Evolutionary conservation across 2,329 filamentous ascomycete genomes (phyloP), one percentile per base, ranked within the genome.

Genomic region (Xylariaceae sp.): DNA sequence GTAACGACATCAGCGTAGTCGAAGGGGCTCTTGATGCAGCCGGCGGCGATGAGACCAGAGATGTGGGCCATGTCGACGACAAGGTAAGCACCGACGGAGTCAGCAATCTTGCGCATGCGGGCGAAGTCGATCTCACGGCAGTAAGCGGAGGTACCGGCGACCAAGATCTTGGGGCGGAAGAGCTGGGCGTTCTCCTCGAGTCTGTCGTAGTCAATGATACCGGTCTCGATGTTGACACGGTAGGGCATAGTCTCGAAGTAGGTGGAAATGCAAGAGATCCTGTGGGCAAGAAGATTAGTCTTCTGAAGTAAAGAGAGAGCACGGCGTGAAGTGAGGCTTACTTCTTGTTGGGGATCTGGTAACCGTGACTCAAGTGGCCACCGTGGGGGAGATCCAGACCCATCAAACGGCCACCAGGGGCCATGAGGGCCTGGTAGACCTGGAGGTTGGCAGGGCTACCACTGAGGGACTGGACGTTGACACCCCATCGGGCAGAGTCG

Each of bases 181-280:
- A 99, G 84, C 66, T 88, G 80, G 60, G 92, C 93, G 71, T 94
- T 88, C 80, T 95, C 89, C 78, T 94, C 88, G 64, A 99, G 87
- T 71, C 84, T 86, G 71, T 96, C 91, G 77, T 99, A 99, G 79
- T 99, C 94, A 72, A 99, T 99, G 76, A 97, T 87, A 68, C 94
- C 94, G 37, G 94, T 97, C 71, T 89, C 85, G 69, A 90, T 83
- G 76, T 94, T 82, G 64, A 97, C 88, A 63, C 92, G 88, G 83
- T 99, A 99, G 58, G 94, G 94, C 78, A 99, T 88, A 61, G 94
- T 99, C 83, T 99, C 93, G 74, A 97, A 99, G 85, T 99, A 99
- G 72, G 93, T 97, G 45, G 93, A 97, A 69, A 99, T 89, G 61
- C 92, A 92, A 57, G 93, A 97, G 77, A 99, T 99, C 81, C 68